Evolutionary conservation across 1,284 basidiomycete species (phyloP).

Genomic region (Ganoderma sp.): DNA sequence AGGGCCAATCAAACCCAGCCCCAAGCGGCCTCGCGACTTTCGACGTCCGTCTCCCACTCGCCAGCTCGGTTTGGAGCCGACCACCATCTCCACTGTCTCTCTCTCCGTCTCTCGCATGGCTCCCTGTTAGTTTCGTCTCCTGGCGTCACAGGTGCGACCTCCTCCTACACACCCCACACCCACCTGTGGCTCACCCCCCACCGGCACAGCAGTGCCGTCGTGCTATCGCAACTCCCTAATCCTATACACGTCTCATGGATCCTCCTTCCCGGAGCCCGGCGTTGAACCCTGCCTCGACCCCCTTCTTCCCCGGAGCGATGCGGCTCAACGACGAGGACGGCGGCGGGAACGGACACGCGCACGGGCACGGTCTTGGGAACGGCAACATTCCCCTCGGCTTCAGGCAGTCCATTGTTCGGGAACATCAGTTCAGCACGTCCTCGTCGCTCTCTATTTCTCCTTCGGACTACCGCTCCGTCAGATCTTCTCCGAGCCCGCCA

Average conservation of each 20-base stretch:
- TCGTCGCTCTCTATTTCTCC: conserved; percentile 64
- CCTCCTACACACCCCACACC: conserved; percentile 1
- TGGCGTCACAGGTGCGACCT: conserved; percentile 37
- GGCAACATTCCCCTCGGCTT: conserved; percentile 47
- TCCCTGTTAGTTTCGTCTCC: conserved; percentile 33
- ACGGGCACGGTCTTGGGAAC: conserved; percentile 31
- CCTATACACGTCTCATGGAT: conserved; percentile 39
- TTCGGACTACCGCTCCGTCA: conserved; percentile 67
- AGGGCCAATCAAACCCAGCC: conserved; percentile 36
- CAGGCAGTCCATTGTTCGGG: conserved; percentile 54
- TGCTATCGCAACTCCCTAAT: conserved; percentile 31
- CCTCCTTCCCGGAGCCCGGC: conserved; percentile 75
- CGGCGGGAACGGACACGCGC: conserved; percentile 36
- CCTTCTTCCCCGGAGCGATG: conserved; percentile 77
- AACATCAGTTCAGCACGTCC: conserved; percentile 56
- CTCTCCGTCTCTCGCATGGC: conserved; percentile 34
- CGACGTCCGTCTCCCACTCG: conserved; percentile 17
- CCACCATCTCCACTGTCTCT: conserved; percentile 21
- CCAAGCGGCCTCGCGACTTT: conserved; percentile 25
- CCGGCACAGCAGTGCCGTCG: conserved; percentile 34
- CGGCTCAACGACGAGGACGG: conserved; percentile 61
- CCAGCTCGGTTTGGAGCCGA: conserved; percentile 35
- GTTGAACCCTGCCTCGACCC: conserved; percentile 79
- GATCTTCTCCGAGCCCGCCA: conserved; percentile 72
- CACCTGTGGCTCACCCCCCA: conserved; percentile 26